phyloP scores from a whole-genome alignment of 257 asterid species.

The Handroanthus guayacan region DNA sequence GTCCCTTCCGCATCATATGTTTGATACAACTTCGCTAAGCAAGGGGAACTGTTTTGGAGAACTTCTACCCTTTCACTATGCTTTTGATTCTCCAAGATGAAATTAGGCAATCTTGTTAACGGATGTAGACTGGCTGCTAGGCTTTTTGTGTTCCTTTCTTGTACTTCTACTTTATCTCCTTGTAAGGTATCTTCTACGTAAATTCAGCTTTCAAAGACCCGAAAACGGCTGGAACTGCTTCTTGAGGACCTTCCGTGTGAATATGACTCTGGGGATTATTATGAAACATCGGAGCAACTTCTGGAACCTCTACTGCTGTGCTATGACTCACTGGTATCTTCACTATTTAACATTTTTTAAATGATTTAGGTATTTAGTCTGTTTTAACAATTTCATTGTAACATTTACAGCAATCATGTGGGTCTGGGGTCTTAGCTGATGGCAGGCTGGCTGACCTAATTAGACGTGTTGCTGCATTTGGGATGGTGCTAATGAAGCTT shows the following conservation, averaged over 20 bases:
- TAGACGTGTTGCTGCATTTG: constrained; percentile 89
- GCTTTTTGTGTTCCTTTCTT: constrained; percentile 12
- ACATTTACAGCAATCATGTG: constrained; percentile 77
- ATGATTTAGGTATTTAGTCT: constrained; percentile 20
- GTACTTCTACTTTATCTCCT: constrained; percentile 25
- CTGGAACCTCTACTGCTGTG: constrained; percentile 86
- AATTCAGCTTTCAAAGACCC: constrained; percentile 81
- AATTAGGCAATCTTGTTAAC: not conserved
- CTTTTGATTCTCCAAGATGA: constrained; percentile 1
- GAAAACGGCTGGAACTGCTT: constrained; percentile 85
- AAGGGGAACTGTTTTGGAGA: not conserved
- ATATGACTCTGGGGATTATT: constrained; percentile 75
- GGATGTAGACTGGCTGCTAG: not conserved
- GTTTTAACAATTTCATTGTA: constrained; percentile 20
- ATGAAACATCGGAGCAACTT: constrained; percentile 89
- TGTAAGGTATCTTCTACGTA: constrained; percentile 16
- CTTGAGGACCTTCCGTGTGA: constrained; percentile 97
- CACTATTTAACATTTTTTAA: constrained; percentile 4
- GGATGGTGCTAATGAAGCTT: constrained; percentile 95
- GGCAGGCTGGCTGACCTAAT: constrained; percentile 91
- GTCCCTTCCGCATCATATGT: constrained; percentile 8
- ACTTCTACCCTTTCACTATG: not conserved
- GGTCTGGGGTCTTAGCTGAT: constrained; percentile 91
- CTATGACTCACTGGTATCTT: constrained; percentile 85
- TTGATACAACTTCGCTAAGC: not conserved